These are phyloP conservation scores for Aspergillaceae sp. DNA, from an alignment of 2,329 filamentous ascomycete species.

Conservation along the genomic window DNA sequence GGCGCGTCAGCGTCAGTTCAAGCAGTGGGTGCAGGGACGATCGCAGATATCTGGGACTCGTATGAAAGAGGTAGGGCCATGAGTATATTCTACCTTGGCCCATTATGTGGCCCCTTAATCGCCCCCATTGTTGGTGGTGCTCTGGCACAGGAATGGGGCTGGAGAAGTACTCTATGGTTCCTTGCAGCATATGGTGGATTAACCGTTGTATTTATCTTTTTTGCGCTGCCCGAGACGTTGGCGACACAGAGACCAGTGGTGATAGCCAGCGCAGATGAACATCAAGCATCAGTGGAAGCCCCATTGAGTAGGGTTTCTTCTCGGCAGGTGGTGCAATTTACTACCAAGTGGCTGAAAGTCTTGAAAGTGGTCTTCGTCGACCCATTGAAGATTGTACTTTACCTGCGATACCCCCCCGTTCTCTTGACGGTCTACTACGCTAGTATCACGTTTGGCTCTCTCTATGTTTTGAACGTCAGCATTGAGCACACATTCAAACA, in stretches of 20 bases:
- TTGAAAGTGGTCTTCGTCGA: conserved; percentile 60
- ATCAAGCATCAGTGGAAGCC: conserved; percentile 16
- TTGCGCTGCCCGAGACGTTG: conserved; percentile 39
- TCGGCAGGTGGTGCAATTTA: conserved; percentile 51
- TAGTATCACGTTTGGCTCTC: conserved; percentile 62
- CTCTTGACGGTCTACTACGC: conserved; percentile 65
- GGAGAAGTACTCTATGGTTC: conserved; percentile 73
- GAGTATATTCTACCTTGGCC: conserved; percentile 74
- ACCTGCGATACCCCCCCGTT: conserved; percentile 67
- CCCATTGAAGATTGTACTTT: conserved; percentile 60
- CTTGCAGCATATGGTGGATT: conserved; percentile 58
- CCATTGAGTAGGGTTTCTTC: conserved; percentile 49
- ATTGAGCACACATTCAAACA: conserved; percentile 61
- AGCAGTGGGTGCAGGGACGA: conserved; percentile 73
- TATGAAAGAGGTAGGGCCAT: conserved; percentile 68
- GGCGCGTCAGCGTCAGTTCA: conserved; percentile 74
- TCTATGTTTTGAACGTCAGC: conserved; percentile 72
- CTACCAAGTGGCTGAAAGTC: conserved; percentile 46
- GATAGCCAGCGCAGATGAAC: conserved; percentile 18
- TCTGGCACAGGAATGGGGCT: conserved; percentile 59
- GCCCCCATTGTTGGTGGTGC: conserved; percentile 69
- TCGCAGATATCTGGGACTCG: conserved; percentile 71
- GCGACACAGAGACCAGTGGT: conserved; percentile 20
- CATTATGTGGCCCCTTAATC: conserved; percentile 63
- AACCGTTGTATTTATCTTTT: conserved; percentile 32